These are phyloP conservation scores for Asparagopsis taxiformis DNA, from an alignment of 31 red algal genomes.

Conservation along the genomic window DNA sequence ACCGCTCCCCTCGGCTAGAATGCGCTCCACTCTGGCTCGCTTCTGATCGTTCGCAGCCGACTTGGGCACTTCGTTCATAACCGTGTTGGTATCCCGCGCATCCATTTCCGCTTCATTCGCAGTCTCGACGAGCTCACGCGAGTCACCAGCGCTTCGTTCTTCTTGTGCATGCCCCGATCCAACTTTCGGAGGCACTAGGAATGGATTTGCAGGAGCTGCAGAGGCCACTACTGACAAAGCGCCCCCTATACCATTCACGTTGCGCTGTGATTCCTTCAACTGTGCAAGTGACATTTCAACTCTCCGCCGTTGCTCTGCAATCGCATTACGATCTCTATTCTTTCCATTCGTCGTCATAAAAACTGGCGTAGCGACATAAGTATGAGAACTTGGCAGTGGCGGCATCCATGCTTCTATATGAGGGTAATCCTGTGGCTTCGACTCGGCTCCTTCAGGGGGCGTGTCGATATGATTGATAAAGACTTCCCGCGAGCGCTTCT, in stretches of 20 bases:
- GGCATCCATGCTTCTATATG: constrained; percentile 70
- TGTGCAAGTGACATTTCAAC: constrained; percentile 50
- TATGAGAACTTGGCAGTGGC: constrained; percentile 48
- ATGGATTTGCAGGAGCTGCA: constrained; percentile 41
- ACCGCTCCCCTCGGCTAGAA: constrained; percentile 29
- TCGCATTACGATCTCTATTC: constrained; percentile 15
- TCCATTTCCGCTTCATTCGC: constrained; percentile 4
- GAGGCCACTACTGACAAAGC: constrained; percentile 5
- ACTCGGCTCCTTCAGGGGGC: background rate
- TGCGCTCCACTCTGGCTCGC: constrained; percentile 42
- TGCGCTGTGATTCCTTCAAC: constrained; percentile 42
- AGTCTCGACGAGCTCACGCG: constrained; percentile 13
- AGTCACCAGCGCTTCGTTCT: constrained; percentile 18
- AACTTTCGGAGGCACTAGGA: constrained; percentile 27
- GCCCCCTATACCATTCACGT: constrained; percentile 1
- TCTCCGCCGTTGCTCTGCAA: constrained; percentile 7
- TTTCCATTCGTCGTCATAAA: constrained; percentile 11
- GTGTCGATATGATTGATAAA: background rate
- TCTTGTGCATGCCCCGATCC: constrained; percentile 20
- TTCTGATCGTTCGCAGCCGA: constrained; percentile 37
- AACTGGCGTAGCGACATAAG: constrained; percentile 63
- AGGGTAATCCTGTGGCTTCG: background rate
- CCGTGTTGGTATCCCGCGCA: constrained; percentile 11
- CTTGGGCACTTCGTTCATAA: constrained; percentile 12
- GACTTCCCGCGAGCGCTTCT: constrained; percentile 16